Evolutionary conservation across 768 basidiomycete species (phyloP), one percentile per base, ranked within the genome.

Genomic region (Mycena olivaceomarginata): DNA sequence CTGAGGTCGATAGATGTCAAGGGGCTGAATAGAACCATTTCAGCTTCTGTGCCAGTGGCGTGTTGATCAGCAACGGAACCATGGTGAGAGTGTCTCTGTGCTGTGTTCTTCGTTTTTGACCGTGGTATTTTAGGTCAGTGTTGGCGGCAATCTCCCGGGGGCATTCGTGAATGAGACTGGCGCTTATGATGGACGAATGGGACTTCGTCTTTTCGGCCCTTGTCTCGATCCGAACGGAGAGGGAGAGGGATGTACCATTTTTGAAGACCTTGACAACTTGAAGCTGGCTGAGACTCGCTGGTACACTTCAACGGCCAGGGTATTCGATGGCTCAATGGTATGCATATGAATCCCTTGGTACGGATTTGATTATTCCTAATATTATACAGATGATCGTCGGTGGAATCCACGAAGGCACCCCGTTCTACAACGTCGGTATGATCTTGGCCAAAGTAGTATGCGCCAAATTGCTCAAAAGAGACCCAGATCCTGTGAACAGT

Each of bases 221-320:
- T 31, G 31, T 31, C 31, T 31, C 31, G 31, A 31, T 31, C 31
- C 31, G 31, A 31, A 31, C 31, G 31, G 31, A 31, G 31, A 31
- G 31, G 31, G 31, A 31, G 31, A 31, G 31, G 31, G 31, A 31
- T 31, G 31, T 31, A 31, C 31, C 31, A 31, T 84, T 15, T 83
- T 84, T 51, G 92, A 92, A 68, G 81, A 90, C 77, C 89, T 90
- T 16, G 82, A 79, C 5, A 87, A 84, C 5, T 80, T 93, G 20
- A 89, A 90, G 40, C 85, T 93, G 84, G 90, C 91, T 1, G 88
- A 87, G 72, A 87, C 89, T 13, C 88, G 92, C 41, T 93, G 92
- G n/a, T n/a, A n/a, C n/a, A n/a, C n/a, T n/a, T n/a, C n/a, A n/a
- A n/a, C n/a, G n/a, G n/a, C n/a, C n/a, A n/a, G n/a, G n/a, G n/a